Percentiles rank a stretch among this genome's conserved stretches.
phyloP scores from a whole-genome alignment of 1,139 yeast genomes.

The Saccharomyces hybrid region DNA sequence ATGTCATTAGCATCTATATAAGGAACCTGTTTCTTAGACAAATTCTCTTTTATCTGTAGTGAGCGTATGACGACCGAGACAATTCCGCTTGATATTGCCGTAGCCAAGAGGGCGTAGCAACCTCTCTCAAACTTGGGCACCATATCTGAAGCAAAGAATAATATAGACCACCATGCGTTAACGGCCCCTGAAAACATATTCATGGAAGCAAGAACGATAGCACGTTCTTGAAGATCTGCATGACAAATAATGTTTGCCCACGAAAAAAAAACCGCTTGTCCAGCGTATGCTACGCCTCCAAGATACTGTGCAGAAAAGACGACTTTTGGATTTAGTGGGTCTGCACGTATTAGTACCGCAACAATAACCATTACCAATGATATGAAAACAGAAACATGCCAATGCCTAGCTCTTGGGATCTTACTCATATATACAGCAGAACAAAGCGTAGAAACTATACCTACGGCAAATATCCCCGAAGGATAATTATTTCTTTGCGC shows the following conservation, averaged over 20 bases:
- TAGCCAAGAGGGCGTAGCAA: slow-evolving; percentile 49
- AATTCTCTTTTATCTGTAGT: slow-evolving; percentile 36
- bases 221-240: slow-evolving; percentile 49
- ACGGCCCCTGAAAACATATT: slow-evolving; percentile 56
- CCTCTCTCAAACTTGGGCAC: slow-evolving; percentile 47
- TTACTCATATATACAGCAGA: slow-evolving; percentile 43
- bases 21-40: slow-evolving; percentile 15
- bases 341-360: slow-evolving; percentile 36
- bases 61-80: slow-evolving; percentile 32
- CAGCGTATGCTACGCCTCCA: slow-evolving; percentile 49
- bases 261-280: slow-evolving; percentile 50
- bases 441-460: slow-evolving; percentile 40
- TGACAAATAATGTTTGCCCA: slow-evolving; percentile 54
- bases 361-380: slow-evolving; percentile 37
- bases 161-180: slow-evolving; percentile 55
- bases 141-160: slow-evolving; percentile 44
- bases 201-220: slow-evolving; percentile 53
- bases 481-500: slow-evolving; percentile 47
- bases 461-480: slow-evolving; percentile 50
- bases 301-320: slow-evolving; percentile 50
- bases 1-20: slow-evolving; percentile 26
- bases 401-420: slow-evolving; percentile 40
- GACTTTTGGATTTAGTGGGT: slow-evolving; percentile 33
- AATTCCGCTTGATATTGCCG: slow-evolving; percentile 35
- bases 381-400: slow-evolving; percentile 42